These are phyloP conservation scores for Phytophthora podocarpi DNA, from an alignment of 352 stramenopile genomes.

Conservation along the genomic window DNA sequence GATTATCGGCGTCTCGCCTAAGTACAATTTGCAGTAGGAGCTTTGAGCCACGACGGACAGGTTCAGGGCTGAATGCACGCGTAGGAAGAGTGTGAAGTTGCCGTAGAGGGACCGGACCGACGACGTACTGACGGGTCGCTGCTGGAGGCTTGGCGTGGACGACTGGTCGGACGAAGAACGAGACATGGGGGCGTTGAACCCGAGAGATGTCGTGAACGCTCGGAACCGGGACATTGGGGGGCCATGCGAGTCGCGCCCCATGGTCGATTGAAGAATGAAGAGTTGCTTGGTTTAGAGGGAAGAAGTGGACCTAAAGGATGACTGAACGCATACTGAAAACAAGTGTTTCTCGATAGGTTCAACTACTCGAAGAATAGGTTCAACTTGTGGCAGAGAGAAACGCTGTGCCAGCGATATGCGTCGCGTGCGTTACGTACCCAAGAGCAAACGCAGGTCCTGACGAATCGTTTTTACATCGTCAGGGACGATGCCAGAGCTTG, in stretches of 20 bases:
- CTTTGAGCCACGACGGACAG: conserved; percentile 46
- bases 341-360: conserved; percentile 13
- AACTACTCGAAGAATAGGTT: conserved; percentile 16
- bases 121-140: conserved; percentile 9
- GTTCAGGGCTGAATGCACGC: conserved; percentile 66
- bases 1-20: conserved; percentile 57
- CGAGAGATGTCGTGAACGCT: conserved; percentile 29
- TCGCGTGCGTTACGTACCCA: too few relatives aligned
- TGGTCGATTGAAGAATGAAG: conserved; percentile 15
- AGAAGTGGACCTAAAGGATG: too few relatives aligned
- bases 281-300: background rate
- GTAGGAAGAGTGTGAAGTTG: conserved; percentile 65
- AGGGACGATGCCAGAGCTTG: too few relatives aligned
- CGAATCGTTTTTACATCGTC: too few relatives aligned
- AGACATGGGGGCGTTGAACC: conserved; percentile 5
- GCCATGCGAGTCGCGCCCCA: conserved; percentile 3
- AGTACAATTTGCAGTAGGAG: conserved; percentile 78
- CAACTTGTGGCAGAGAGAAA: conserved; percentile 19
- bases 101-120: conserved; percentile 13
- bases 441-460: too few relatives aligned
- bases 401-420: background rate
- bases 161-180: conserved; percentile 16
- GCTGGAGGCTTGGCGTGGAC: background rate
- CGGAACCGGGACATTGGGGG: conserved; percentile 21
- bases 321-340: conserved; percentile 6